Base-by-base conservation (phyloP, 192 early-diverging fungal genomes). In the Mortierella claussenii region DNA sequence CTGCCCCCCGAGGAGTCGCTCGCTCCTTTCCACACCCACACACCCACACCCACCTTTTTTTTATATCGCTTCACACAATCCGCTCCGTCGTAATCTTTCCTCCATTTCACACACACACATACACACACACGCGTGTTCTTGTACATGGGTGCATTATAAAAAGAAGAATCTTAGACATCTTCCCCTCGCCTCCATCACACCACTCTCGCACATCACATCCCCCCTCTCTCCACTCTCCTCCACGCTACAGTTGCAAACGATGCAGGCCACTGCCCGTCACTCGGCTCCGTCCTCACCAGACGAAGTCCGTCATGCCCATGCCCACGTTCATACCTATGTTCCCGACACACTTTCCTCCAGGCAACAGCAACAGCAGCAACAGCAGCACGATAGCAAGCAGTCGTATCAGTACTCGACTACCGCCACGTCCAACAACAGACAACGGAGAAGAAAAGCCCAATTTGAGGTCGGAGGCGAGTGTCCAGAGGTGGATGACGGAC, bases 391-490 rank as follows among this genome's bases (percentile, higher is more conserved):
- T 47, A 9, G 27, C 54, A 28, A 5, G 12, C 8, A 23, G 3
- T 18, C 44, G 1, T 12, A 31, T 3, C 53, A 40, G 21, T 15
- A 9, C 27, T n/a, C 24, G 20, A 30, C 43, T 15, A 48, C 15
- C 28, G 27, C 21, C 27, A 47, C 27, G 6, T 44, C 32, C 64
- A 36, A 13, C 43, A 55, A 21, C 40, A 48, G 30, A 0, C 18
- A 33, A 18, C 52, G 45, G 15, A 55, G 60, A 13, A 37, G 54
- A 55, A 70, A 70, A 24, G 60, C 68, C 17, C 68, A 70, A 32
- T 62, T 70, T 31, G 68, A 70, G 46, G 42, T 62, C 21, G 68
- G 58, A 21, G 56, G 53, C 30, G 51, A 45, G 31, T 44, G 18
- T 10, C 46, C 26, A 13, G 53, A 31, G 13, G 61, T 26, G 24